Evolutionary conservation across 352 stramenopile genomes (phyloP).

Genomic region (Globisporangium ultimum): DNA sequence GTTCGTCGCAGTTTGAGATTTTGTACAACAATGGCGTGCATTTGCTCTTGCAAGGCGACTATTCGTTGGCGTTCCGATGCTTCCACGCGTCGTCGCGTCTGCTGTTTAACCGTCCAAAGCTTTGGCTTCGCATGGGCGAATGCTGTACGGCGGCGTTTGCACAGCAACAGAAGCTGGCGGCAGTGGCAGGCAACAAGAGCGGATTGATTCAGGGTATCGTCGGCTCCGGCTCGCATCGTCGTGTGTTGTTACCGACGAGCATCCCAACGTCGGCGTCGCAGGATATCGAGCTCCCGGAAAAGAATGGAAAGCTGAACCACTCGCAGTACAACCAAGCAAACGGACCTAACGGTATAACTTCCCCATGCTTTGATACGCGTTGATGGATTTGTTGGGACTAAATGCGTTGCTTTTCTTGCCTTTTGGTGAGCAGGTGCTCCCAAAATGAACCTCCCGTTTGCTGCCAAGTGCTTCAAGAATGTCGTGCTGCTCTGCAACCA

Average conservation of each 20-base stretch:
- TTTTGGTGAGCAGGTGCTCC: conserved; percentile 23
- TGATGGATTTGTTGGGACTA: conserved; percentile 1
- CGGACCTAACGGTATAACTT: conserved; percentile 24
- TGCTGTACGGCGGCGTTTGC: conserved; percentile 86
- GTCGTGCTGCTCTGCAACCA: conserved; percentile 80
- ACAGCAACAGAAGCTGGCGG: conserved; percentile 58
- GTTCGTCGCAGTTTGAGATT: conserved; percentile 82
- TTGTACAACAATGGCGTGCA: conserved; percentile 93
- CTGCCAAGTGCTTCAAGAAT: conserved; percentile 88
- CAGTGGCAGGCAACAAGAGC: conserved; percentile 72
- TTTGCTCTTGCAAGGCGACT: conserved; percentile 81
- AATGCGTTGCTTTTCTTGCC: too few species aligned
- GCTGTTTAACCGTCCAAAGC: conserved; percentile 90
- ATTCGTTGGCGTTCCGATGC: conserved; percentile 82
- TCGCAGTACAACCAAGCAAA: conserved; percentile 25
- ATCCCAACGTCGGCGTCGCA: conserved; percentile 53
- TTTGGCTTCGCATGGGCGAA: conserved; percentile 91
- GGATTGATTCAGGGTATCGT: conserved; percentile 78
- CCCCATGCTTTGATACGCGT: too few species aligned
- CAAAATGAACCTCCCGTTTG: conserved; percentile 84
- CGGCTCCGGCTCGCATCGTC: conserved; percentile 73
- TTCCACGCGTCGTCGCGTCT: conserved; percentile 86
- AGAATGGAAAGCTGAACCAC: conserved; percentile 37
- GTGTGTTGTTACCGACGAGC: conserved; percentile 75
- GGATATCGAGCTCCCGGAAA: conserved; percentile 67